Conservation (phyloP, 768 basidiomycete species). For the Tylopilus felleus region DNA sequence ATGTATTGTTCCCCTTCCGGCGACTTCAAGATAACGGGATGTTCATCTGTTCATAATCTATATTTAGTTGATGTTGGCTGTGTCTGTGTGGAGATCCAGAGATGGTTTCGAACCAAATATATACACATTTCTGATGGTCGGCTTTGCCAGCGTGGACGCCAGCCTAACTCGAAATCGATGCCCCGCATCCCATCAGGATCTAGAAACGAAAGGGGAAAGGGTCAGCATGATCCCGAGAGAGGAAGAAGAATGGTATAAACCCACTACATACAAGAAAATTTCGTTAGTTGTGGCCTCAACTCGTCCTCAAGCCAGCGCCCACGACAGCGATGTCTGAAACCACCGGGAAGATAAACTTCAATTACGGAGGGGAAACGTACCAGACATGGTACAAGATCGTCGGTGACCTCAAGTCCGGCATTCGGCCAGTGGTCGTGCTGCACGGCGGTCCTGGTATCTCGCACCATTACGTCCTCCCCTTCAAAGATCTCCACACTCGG, state of each 20-base stretch:
- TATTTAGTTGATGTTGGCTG: neutral
- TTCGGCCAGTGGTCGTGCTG: constrained; percentile 38
- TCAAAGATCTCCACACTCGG: constrained; percentile 31
- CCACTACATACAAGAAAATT: neutral
- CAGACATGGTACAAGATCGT: constrained; percentile 44
- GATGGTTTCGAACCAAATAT: neutral
- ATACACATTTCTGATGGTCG: neutral
- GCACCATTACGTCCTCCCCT: constrained; percentile 40
- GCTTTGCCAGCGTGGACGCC: neutral
- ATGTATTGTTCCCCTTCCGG: neutral
- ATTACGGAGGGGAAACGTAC: constrained; percentile 24
- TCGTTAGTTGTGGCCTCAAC: neutral
- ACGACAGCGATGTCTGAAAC: constrained; percentile 16
- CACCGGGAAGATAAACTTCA: constrained; percentile 23
- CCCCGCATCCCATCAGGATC: neutral
- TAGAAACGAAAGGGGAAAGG: neutral
- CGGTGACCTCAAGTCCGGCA: constrained; percentile 36
- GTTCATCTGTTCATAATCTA: neutral
- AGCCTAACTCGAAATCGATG: neutral
- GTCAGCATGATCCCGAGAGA: neutral
- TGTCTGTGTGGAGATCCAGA: neutral
- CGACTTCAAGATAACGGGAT: no score
- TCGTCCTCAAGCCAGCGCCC: neutral
- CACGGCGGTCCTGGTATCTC: constrained; percentile 46
- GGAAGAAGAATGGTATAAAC: neutral